Conservation (phyloP, 495 filamentous ascomycete genomes). For the Poronia punctata region DNA sequence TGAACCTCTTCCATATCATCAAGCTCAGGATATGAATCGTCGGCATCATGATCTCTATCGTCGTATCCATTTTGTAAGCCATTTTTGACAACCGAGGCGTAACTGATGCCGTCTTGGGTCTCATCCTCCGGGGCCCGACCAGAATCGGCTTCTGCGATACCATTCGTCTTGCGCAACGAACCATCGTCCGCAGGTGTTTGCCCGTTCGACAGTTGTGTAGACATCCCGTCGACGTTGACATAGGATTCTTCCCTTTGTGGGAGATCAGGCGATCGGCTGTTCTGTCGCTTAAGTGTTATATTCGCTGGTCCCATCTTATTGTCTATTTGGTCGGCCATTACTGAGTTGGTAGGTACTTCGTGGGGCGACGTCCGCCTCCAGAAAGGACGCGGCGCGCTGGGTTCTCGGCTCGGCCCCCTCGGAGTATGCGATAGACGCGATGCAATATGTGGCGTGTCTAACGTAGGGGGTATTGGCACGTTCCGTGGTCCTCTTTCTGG, state of each 20-base stretch:
- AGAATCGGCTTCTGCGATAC: neutral
- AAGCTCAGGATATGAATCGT: slow-evolving; percentile 26
- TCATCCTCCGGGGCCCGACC: neutral
- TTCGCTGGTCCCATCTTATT: neutral
- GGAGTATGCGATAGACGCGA: slow-evolving; percentile 14
- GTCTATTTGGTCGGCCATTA: slow-evolving; percentile 2
- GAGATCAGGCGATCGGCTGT: neutral
- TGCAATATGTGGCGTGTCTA: too few species aligned
- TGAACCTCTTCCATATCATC: slow-evolving; percentile 24
- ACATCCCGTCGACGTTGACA: neutral
- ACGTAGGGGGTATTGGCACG: too few species aligned
- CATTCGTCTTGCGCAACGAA: neutral
- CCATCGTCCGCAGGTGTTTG: neutral
- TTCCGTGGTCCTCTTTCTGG: too few species aligned
- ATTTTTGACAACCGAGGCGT: slow-evolving; percentile 16
- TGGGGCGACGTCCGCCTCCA: slow-evolving; percentile 3
- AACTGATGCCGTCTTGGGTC: slow-evolving; percentile 4
- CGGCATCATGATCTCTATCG: slow-evolving; percentile 16
- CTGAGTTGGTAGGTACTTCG: neutral
- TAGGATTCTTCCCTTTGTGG: neutral
- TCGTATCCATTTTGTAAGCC: slow-evolving; percentile 5
- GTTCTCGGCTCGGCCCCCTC: neutral
- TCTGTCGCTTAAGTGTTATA: neutral
- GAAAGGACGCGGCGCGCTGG: slow-evolving; percentile 2
- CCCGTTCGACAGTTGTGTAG: neutral